Evolutionary conservation across 1,284 basidiomycete genomes (phyloP), one percentile per base, ranked within the genome.

Genomic region (Farysia itapuensis): DNA sequence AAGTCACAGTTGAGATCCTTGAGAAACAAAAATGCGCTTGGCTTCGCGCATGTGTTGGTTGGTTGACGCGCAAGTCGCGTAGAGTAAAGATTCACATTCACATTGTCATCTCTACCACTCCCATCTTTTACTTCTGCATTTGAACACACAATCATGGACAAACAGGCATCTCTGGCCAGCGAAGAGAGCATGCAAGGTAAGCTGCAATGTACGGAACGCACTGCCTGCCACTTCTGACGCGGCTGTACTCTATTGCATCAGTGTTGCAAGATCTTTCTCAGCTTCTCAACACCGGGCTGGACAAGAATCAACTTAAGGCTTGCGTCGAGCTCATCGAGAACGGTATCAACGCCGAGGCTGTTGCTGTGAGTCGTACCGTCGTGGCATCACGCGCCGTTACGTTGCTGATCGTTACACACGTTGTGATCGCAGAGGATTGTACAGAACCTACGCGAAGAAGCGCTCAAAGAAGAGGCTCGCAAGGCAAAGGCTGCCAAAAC

Each of bases 311-410:
- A 2, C 82, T 91, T 13, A 86, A 85, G 19, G 88, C 85, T 6
- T 90, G 88, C 71, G 83, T 90, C 14, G 82, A 84, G 47, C 84
- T 91, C 83, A 87, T 91, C 68, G 89, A 91, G 74, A 85, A 83
- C 57, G 89, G 89, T 5, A 86, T 87, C 30, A 89, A 89, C 68
- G 86, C 89, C 4, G 88, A 90, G 67, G 89, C 89, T 2, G 80
- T 91, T 38, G 89, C 89, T 63, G 89, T 90, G 71, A 56, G 85
- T 82, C 7, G 9, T 18, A 16, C 16, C 11, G 9, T 28, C n/a
- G n/a, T n/a, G n/a, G n/a, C n/a, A n/a, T n/a, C n/a, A n/a, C n/a
- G n/a, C n/a, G n/a, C n/a, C n/a, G n/a, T n/a, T n/a, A n/a, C n/a
- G n/a, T n/a, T n/a, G n/a, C n/a, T n/a, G n/a, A 9, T 13, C 37